phyloP scores from a whole-genome alignment of 768 basidiomycete species.

The Amanita pallidorosea region DNA sequence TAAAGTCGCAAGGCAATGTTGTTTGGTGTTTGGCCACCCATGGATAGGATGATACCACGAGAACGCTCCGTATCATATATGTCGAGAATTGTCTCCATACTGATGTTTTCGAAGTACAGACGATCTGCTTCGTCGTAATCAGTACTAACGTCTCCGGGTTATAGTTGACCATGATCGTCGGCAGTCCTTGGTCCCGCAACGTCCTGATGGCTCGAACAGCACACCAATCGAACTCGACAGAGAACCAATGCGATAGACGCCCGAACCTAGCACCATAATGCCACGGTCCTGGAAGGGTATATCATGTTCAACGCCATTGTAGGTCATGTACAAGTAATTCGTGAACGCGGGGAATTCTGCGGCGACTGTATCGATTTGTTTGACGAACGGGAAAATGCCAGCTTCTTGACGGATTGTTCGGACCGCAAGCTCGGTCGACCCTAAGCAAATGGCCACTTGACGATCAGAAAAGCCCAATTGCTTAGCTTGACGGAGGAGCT shows the following conservation, averaged over 20 bases:
- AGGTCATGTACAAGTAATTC: constrained; percentile 97
- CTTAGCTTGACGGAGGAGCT: constrained; percentile 72
- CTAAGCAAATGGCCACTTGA: constrained; percentile 72
- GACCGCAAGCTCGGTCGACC: constrained; percentile 88
- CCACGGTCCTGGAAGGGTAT: constrained; percentile 83
- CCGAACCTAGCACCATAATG: constrained; percentile 95
- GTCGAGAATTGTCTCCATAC: constrained; percentile 90
- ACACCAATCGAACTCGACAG: constrained; percentile 99
- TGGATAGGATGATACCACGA: constrained; percentile 87
- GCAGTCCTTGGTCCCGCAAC: constrained; percentile 85
- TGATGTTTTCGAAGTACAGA: constrained; percentile 98
- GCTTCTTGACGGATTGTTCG: constrained; percentile 81
- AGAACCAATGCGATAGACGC: constrained; percentile 99
- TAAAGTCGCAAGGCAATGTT: constrained; percentile 94
- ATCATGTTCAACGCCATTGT: constrained; percentile 95
- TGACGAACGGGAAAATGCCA: constrained; percentile 82
- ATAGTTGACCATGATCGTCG: constrained; percentile 99
- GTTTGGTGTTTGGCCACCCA: constrained; percentile 99
- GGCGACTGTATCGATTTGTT: constrained; percentile 98
- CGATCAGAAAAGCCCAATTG: constrained; percentile 95
- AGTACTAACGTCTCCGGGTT: constrained; percentile 99
- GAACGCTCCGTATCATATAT: constrained; percentile 90
- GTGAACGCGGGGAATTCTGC: constrained; percentile 98
- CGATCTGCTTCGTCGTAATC: constrained; percentile 99
- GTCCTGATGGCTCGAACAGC: constrained; percentile 96